These are phyloP conservation scores for Apodospora peruviana DNA, from an alignment of 495 filamentous ascomycete genomes.

Conservation along the genomic window DNA sequence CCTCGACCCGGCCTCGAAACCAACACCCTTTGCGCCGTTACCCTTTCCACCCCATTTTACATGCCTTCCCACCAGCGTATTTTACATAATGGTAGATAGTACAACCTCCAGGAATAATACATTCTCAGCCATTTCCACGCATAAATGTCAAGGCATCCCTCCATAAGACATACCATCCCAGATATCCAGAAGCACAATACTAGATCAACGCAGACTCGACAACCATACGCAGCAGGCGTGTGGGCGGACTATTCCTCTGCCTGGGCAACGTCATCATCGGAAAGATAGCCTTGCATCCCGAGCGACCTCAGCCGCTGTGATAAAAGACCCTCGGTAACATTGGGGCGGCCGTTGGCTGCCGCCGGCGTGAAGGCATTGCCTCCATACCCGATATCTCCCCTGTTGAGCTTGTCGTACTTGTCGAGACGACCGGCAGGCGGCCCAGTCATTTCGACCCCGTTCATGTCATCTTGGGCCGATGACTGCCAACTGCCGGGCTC, in stretches of 20 bases:
- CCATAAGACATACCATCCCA: no score
- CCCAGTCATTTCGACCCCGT: slow-evolving; percentile 12
- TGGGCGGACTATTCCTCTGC: neutral
- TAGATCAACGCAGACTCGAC: no score
- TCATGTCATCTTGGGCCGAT: slow-evolving; percentile 8
- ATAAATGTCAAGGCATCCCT: no score
- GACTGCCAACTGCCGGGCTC: neutral
- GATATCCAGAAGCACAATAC: no score
- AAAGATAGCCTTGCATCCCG: slow-evolving; percentile 12
- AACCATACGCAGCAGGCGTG: no score
- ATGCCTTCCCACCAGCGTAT: no score
- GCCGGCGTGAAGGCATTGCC: slow-evolving; percentile 45
- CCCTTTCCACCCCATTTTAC: no score
- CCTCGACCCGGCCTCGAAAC: no score
- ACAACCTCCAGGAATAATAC: no score
- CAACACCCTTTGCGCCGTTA: no score
- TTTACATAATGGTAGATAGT: no score
- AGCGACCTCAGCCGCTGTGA: slow-evolving; percentile 40
- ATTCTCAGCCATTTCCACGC: no score
- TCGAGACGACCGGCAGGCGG: slow-evolving; percentile 41
- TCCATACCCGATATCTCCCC: slow-evolving; percentile 61
- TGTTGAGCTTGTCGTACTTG: slow-evolving; percentile 64
- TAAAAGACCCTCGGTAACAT: slow-evolving; percentile 33
- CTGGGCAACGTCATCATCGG: neutral
- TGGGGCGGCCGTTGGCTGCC: slow-evolving; percentile 9